A percentile compares a stretch with the other conserved stretches of the same genome.
Evolutionary conservation across 108 stramenopile genomes (phyloP).

Genomic region (Phaeodactylum tricornutum): DNA sequence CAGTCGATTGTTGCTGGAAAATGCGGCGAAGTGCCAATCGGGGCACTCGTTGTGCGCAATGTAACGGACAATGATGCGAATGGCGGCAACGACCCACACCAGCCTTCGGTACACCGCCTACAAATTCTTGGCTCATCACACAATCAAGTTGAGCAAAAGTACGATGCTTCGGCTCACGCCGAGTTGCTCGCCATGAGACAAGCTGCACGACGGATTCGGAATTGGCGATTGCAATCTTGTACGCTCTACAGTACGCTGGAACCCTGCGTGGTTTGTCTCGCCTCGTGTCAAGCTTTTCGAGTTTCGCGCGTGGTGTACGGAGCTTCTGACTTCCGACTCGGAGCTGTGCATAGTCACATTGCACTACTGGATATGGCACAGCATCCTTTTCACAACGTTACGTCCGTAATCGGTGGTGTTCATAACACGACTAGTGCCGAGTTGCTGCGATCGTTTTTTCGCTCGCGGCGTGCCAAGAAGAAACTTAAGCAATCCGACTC

Average conservation of each 20-base stretch:
- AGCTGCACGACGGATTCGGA: conserved; percentile 38
- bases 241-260: conserved; percentile 82
- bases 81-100: conserved; percentile 1
- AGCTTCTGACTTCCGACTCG: conserved; percentile 67
- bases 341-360: conserved; percentile 63
- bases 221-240: conserved; percentile 72
- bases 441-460: conserved; percentile 68
- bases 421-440: conserved; percentile 39
- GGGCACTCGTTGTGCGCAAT: conserved; percentile 55
- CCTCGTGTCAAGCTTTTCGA: conserved; percentile 80
- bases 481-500: too few relatives aligned
- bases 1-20: conserved; percentile 43
- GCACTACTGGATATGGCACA: conserved; percentile 42
- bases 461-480: too few relatives aligned
- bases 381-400: conserved; percentile 77
- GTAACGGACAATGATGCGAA: neutral
- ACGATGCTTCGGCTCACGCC: conserved; percentile 85
- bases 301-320: conserved; percentile 69
- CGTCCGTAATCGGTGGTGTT: conserved; percentile 49
- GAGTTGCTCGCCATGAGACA: conserved; percentile 60
- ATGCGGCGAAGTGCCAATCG: conserved; percentile 72
- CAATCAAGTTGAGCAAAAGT: conserved; percentile 60
- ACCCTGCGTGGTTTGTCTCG: conserved; percentile 83
- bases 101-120: too few relatives aligned
- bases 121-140: neutral